Percentiles rank a stretch among this genome's conserved stretches.
Conservation (phyloP, 2,329 filamentous ascomycete genomes). For the Aaosphaeria arxii region DNA sequence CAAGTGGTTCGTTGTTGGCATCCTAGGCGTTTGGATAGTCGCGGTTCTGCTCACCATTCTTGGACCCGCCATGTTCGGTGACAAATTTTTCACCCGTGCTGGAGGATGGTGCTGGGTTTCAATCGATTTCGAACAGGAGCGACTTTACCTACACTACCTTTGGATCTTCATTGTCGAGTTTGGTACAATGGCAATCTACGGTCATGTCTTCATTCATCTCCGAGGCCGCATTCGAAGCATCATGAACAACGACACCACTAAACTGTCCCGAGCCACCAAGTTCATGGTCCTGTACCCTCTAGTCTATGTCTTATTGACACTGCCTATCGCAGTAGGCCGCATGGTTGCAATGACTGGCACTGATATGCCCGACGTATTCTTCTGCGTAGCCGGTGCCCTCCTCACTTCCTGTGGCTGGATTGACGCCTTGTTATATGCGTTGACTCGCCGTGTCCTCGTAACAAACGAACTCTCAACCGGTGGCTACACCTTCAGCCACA, state of each 20-base stretch:
- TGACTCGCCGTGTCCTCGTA: conserved; percentile 41
- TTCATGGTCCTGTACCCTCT: conserved; percentile 66
- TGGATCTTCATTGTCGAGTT: conserved; percentile 56
- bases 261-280: conserved; percentile 42
- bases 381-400: conserved; percentile 58
- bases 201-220: conserved; percentile 48
- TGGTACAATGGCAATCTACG: conserved; percentile 49
- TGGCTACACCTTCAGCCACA: conserved; percentile 20
- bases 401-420: conserved; percentile 50
- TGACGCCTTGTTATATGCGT: conserved; percentile 41
- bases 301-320: conserved; percentile 65
- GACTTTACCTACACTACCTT: conserved; percentile 52
- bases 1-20: conserved; percentile 42
- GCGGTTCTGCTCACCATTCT: conserved; percentile 46
- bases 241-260: conserved; percentile 31
- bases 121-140: conserved; percentile 40
- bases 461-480: conserved; percentile 25
- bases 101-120: conserved; percentile 56
- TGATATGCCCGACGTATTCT: conserved; percentile 52
- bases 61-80: conserved; percentile 42
- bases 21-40: conserved; percentile 47
- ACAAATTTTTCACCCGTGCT: conserved; percentile 46
- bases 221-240: conserved; percentile 43
- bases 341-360: conserved; percentile 38
- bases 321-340: conserved; percentile 55